A percentile compares a stretch with the other conserved stretches of the same genome.
Evolutionary conservation across 352 stramenopile species (phyloP).

Genomic region (Halophytophthora polymorphica): DNA sequence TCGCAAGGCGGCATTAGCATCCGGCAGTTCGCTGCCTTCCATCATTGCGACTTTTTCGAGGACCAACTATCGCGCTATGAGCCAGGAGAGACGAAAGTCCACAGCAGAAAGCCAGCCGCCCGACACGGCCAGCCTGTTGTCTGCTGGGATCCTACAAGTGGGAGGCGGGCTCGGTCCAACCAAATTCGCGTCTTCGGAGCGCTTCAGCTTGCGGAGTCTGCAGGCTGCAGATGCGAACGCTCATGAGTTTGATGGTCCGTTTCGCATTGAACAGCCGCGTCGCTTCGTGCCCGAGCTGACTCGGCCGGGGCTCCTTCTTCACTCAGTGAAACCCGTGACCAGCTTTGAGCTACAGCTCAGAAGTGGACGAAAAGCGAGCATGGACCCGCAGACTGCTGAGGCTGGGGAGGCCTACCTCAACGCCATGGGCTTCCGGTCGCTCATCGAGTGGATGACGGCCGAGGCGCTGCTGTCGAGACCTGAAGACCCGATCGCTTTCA

Average conservation of each 20-base stretch:
- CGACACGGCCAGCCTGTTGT: not conserved
- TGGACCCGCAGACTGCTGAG: conserved; percentile 78
- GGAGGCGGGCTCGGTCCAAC: not conserved
- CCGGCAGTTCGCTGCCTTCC: conserved; percentile 3
- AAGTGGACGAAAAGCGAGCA: conserved; percentile 4
- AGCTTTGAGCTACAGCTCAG: not conserved
- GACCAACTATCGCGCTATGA: not conserved
- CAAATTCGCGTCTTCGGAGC: not conserved
- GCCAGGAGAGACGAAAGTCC: not conserved
- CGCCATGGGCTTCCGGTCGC: conserved; percentile 83
- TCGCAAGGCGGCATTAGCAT: conserved; percentile 24
- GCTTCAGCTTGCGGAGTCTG: conserved; percentile 24
- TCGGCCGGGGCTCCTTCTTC: no score
- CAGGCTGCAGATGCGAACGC: not conserved
- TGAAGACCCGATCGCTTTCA: conserved; percentile 84
- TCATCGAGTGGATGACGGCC: conserved; percentile 91
- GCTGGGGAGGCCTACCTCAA: conserved; percentile 86
- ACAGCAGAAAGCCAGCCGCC: not conserved
- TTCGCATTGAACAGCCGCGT: conserved; percentile 24
- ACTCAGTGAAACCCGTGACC: not conserved
- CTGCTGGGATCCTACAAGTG: no score
- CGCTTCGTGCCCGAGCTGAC: conserved; percentile 14
- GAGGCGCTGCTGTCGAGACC: conserved; percentile 81
- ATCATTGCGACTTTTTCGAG: conserved; percentile 4
- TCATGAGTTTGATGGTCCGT: not conserved